A percentile compares a stretch with the other conserved stretches of the same genome.
Evolutionary conservation across 495 filamentous ascomycete species (phyloP).

Genomic region (Glonium stellatum): DNA sequence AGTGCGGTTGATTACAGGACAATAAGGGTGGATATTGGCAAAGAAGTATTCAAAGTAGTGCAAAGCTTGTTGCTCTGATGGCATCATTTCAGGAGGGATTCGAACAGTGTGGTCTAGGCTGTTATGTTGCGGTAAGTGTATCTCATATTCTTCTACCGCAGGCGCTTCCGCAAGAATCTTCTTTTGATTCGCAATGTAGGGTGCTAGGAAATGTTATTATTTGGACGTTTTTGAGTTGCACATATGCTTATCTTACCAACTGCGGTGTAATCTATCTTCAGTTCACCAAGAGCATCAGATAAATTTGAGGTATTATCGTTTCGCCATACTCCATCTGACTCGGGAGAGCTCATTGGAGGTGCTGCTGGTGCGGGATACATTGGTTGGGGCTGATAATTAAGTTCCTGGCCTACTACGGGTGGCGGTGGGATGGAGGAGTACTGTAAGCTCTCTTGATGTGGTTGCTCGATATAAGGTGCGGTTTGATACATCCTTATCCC

Average conservation of each 20-base stretch:
- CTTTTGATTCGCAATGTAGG: slow-evolving; percentile 77
- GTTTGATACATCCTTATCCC: slow-evolving; percentile 32
- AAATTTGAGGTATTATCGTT: slow-evolving; percentile 44
- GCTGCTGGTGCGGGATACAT: slow-evolving; percentile 22
- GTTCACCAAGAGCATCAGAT: slow-evolving; percentile 75
- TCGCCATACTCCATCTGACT: slow-evolving; percentile 58
- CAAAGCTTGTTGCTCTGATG: slow-evolving; percentile 72
- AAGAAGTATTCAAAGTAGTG: slow-evolving; percentile 93
- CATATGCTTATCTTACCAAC: slow-evolving; percentile 57
- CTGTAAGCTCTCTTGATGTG: slow-evolving; percentile 37
- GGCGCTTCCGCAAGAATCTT: slow-evolving; percentile 61
- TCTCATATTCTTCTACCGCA: slow-evolving; percentile 64
- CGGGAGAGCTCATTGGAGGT: slow-evolving; percentile 13
- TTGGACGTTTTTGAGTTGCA: not conserved
- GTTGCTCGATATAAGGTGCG: slow-evolving; percentile 32
- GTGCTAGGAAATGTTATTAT: slow-evolving; percentile 49
- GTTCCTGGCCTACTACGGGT: slow-evolving; percentile 16
- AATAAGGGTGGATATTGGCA: slow-evolving; percentile 84
- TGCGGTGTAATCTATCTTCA: slow-evolving; percentile 82
- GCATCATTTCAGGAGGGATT: slow-evolving; percentile 93
- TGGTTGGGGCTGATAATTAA: slow-evolving; percentile 22
- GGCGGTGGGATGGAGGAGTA: slow-evolving; percentile 43
- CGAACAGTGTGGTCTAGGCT: slow-evolving; percentile 68
- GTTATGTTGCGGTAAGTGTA: slow-evolving; percentile 55
- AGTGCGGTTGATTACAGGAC: slow-evolving; percentile 82